These are phyloP conservation scores for Hippophae tibetana DNA, from an alignment of 306 rosid genomes.

Conservation along the genomic window DNA sequence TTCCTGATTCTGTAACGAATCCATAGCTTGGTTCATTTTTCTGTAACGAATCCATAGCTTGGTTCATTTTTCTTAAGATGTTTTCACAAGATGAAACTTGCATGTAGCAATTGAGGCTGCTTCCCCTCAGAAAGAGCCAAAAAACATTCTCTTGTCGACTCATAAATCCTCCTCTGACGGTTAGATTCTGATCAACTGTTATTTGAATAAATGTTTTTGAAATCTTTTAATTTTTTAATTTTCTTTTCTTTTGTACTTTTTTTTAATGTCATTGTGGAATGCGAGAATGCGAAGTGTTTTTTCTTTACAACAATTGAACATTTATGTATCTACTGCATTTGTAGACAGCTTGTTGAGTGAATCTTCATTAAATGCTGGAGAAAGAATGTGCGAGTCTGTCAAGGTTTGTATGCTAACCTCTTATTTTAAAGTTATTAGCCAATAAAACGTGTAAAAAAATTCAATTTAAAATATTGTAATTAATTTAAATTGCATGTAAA, in stretches of 20 bases:
- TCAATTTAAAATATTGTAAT: no score
- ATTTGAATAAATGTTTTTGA: slow-evolving; percentile 2
- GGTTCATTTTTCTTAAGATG: slow-evolving; percentile 16
- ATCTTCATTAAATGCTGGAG: slow-evolving; percentile 68
- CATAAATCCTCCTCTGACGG: slow-evolving; percentile 43
- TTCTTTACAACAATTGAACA: not conserved
- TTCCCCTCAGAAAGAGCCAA: slow-evolving; percentile 66
- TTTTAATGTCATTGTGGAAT: not conserved
- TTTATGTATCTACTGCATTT: slow-evolving; percentile 19
- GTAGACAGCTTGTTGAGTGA: slow-evolving; percentile 44
- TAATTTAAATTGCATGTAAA: no score
- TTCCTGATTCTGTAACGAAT: slow-evolving; percentile 8
- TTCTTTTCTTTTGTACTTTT: not conserved
- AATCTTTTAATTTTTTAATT: not conserved
- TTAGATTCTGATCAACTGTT: slow-evolving; percentile 16
- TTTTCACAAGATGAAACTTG: slow-evolving; percentile 21
- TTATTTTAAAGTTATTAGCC: not conserved
- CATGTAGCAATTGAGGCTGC: slow-evolving; percentile 79
- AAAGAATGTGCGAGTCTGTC: slow-evolving; percentile 76
- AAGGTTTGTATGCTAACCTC: slow-evolving; percentile 49
- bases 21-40: slow-evolving; percentile 15
- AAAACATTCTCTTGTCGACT: slow-evolving; percentile 44
- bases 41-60: slow-evolving; percentile 10
- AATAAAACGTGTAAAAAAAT: slow-evolving; percentile 1
- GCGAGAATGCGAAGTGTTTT: not conserved